These are phyloP conservation scores for Lenwebbia sp. DNA, from an alignment of 345 rosid genomes.

Conservation along the genomic window DNA sequence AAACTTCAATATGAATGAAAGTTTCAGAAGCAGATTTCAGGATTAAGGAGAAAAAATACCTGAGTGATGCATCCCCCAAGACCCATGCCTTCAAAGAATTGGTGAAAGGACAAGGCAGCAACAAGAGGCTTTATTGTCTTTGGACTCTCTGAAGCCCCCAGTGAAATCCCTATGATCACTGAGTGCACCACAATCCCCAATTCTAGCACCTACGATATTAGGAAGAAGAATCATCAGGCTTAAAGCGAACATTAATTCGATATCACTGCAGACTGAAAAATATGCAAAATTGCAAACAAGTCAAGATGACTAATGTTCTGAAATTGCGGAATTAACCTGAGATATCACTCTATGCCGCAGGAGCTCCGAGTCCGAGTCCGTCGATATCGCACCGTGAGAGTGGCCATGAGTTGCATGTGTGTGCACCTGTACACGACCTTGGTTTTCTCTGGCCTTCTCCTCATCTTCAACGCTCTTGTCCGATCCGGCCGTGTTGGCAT, in stretches of 20 bases:
- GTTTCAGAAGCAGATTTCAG: no score
- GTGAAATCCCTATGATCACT: slow-evolving; percentile 44
- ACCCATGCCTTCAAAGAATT: slow-evolving; percentile 70
- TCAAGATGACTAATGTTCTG: no score
- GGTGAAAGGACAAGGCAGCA: slow-evolving; percentile 63
- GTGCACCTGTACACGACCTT: slow-evolving; percentile 6
- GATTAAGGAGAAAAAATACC: slow-evolving; percentile 2
- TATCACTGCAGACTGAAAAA: no score
- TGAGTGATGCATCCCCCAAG: slow-evolving; percentile 58
- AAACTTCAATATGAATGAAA: no score
- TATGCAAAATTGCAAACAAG: no score
- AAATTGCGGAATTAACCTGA: slow-evolving; percentile 8
- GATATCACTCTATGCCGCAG: slow-evolving; percentile 19
- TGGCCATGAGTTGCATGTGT: slow-evolving; percentile 29
- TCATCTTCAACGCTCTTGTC: slow-evolving; percentile 11
- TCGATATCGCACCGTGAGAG: slow-evolving; percentile 19
- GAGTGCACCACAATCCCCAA: slow-evolving; percentile 63
- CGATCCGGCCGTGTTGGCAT: slow-evolving; percentile 6
- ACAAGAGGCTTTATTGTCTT: slow-evolving; percentile 35
- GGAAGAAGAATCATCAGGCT: neutral
- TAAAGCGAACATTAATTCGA: neutral
- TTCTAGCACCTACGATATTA: slow-evolving; percentile 34
- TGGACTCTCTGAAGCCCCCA: slow-evolving; percentile 51
- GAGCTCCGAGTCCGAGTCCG: slow-evolving; percentile 15
- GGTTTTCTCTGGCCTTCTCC: slow-evolving; percentile 1